Conservation (phyloP, 306 rosid genomes). For the Fragaria iinumae region DNA sequence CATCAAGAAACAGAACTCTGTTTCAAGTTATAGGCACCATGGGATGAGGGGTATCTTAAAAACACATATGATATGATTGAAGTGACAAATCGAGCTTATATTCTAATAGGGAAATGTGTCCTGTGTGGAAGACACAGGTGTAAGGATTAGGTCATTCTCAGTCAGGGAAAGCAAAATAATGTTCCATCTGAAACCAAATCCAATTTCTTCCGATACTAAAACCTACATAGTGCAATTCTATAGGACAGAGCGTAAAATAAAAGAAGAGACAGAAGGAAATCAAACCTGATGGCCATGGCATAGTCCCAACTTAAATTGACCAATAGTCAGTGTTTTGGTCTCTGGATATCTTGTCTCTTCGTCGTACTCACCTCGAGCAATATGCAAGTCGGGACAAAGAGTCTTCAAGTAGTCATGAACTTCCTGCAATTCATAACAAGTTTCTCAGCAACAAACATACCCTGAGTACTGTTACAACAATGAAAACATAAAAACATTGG, state of each 20-base stretch:
- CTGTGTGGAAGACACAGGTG: background rate
- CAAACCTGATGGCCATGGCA: conserved; percentile 99
- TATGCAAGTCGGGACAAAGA: conserved; percentile 93
- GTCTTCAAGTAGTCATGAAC: conserved; percentile 98
- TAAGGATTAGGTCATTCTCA: background rate
- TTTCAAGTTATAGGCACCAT: background rate
- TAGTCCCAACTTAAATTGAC: conserved; percentile 93
- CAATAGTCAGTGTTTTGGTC: conserved; percentile 93
- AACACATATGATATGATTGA: background rate
- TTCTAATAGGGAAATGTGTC: background rate
- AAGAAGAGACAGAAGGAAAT: conserved; percentile 6
- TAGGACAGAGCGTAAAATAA: background rate
- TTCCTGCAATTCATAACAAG: conserved; percentile 54
- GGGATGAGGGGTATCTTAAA: background rate
- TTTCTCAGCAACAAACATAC: conserved; percentile 10
- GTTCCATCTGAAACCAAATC: conserved; percentile 1
- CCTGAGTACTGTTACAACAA: background rate
- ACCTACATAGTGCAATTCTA: background rate
- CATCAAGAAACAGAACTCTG: background rate
- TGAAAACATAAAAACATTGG: background rate
- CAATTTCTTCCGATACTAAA: background rate
- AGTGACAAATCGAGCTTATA: background rate
- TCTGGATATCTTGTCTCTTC: conserved; percentile 90
- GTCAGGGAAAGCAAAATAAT: background rate
- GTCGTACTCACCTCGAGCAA: conserved; percentile 90